Evolutionary conservation across 164 flowering plant species (phyloP).

Genomic region (Malania oleifera): DNA sequence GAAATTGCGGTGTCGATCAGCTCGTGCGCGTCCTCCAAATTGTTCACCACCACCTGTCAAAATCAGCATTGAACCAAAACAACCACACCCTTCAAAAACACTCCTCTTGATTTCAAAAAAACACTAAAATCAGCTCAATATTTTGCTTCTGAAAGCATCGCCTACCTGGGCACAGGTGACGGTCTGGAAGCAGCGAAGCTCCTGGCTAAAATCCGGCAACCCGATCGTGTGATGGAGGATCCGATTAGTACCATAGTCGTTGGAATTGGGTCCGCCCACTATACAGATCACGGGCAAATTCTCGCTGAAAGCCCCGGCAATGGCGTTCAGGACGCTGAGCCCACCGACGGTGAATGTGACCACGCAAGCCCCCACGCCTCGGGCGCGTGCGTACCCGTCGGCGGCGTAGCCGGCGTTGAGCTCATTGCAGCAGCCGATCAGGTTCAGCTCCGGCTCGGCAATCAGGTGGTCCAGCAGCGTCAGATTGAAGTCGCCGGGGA

Average conservation of each 20-base stretch:
- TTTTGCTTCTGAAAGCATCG: background rate
- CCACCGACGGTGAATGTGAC: conserved; percentile 74
- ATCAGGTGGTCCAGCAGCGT: conserved; percentile 50
- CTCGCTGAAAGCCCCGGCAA: conserved; percentile 76
- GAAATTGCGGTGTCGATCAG: conserved; percentile 68
- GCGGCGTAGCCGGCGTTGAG: conserved; percentile 80
- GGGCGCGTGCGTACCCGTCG: conserved; percentile 62
- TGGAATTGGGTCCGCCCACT: conserved; percentile 68
- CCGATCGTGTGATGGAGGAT: conserved; percentile 71
- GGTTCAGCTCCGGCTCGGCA: conserved; percentile 56
- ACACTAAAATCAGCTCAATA: no score
- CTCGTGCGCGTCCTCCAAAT: conserved; percentile 72
- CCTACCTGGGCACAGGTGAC: conserved; percentile 59
- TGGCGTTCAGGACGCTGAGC: conserved; percentile 57
- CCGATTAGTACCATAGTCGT: conserved; percentile 57
- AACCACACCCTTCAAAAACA: background rate
- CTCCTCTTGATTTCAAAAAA: no score
- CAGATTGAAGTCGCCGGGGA: conserved; percentile 64
- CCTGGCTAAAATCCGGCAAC: conserved; percentile 67
- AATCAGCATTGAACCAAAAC: background rate
- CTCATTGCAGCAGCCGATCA: conserved; percentile 71
- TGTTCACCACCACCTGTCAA: conserved; percentile 59
- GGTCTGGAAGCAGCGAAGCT: conserved; percentile 58
- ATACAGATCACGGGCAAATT: conserved; percentile 67
- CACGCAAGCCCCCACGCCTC: conserved; percentile 63